Evolutionary conservation across 352 stramenopile species (phyloP).

Genomic region (Pythium brachiatum): DNA sequence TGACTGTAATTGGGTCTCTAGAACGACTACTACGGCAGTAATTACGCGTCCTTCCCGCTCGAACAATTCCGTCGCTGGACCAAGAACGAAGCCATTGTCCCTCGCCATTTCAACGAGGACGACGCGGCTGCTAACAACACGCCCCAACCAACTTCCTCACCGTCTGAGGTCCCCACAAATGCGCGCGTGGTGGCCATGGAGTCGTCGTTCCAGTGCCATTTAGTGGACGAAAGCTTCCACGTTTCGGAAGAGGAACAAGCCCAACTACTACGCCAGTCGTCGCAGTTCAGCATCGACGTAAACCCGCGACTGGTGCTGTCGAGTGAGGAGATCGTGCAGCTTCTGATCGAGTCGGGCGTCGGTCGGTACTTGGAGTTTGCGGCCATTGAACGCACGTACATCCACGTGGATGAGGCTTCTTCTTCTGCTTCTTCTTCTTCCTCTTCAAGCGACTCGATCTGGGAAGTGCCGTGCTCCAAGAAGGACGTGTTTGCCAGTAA

Average conservation of each 20-base stretch:
- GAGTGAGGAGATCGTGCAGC: conserved; percentile 75
- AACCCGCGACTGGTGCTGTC: conserved; percentile 79
- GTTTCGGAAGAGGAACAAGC: conserved; percentile 33
- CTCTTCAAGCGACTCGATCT: conserved; percentile 43
- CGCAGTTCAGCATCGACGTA: conserved; percentile 71
- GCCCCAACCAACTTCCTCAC: neutral
- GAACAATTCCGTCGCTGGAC: conserved; percentile 58
- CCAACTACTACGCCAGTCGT: conserved; percentile 45
- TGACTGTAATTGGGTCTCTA: conserved; percentile 15
- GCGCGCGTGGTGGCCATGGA: conserved; percentile 35
- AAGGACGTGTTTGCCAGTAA: conserved; percentile 89
- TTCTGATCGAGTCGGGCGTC: conserved; percentile 82
- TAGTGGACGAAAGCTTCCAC: conserved; percentile 41
- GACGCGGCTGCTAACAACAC: neutral
- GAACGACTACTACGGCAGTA: conserved; percentile 85
- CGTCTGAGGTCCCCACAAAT: neutral
- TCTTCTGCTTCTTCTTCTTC: conserved; percentile 11
- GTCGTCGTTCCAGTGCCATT: conserved; percentile 43
- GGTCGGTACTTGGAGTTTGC: conserved; percentile 89
- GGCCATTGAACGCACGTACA: conserved; percentile 78
- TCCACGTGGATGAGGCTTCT: conserved; percentile 41
- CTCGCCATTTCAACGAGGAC: conserved; percentile 36
- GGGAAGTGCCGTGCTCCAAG: conserved; percentile 87
- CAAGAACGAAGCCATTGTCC: conserved; percentile 40
- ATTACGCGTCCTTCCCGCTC: conserved; percentile 71